phyloP scores from a whole-genome alignment of 495 filamentous ascomycete genomes.

The Bombardia bombarda region DNA sequence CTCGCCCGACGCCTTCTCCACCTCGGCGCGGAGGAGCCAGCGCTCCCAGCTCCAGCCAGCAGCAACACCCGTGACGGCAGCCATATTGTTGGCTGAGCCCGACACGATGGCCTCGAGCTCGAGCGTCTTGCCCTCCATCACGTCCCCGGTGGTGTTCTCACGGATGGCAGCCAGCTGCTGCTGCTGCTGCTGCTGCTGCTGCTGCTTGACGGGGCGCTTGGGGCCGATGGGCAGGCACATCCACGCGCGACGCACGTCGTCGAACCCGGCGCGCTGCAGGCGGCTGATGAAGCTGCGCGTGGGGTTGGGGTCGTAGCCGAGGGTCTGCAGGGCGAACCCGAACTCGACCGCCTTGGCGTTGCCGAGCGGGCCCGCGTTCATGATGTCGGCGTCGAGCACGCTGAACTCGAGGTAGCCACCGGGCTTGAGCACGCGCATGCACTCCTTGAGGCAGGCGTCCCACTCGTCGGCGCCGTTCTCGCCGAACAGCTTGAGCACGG shows the following conservation, averaged over 20 bases:
- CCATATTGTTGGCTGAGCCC: conserved; percentile 66
- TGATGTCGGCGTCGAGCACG: conserved; percentile 79
- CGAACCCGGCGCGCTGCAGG: conserved; percentile 66
- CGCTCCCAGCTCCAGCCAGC: conserved; percentile 94
- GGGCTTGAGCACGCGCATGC: conserved; percentile 82
- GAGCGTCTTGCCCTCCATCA: conserved; percentile 37
- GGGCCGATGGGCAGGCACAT: conserved; percentile 80
- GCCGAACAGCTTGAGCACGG: conserved; percentile 63
- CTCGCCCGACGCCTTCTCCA: conserved; percentile 68
- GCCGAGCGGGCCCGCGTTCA: conserved; percentile 69
- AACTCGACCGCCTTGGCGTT: conserved; percentile 83
- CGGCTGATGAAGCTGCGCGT: conserved; percentile 72
- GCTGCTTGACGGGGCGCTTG: conserved; percentile 38
- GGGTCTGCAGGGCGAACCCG: conserved; percentile 73
- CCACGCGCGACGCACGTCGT: conserved; percentile 78
- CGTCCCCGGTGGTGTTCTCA: conserved; percentile 24
- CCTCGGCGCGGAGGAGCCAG: conserved; percentile 81
- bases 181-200: conserved; percentile 15
- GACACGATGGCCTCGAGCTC: conserved; percentile 57
- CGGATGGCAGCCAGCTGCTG: too few relatives aligned
- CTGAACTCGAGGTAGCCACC: conserved; percentile 89
- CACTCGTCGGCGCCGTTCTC: conserved; percentile 71
- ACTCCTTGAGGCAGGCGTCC: conserved; percentile 75
- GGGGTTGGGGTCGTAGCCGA: conserved; percentile 79
- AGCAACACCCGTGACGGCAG: conserved; percentile 69